These are phyloP conservation scores for Trametopsis cervina DNA, from an alignment of 768 basidiomycete genomes.

Conservation along the genomic window DNA sequence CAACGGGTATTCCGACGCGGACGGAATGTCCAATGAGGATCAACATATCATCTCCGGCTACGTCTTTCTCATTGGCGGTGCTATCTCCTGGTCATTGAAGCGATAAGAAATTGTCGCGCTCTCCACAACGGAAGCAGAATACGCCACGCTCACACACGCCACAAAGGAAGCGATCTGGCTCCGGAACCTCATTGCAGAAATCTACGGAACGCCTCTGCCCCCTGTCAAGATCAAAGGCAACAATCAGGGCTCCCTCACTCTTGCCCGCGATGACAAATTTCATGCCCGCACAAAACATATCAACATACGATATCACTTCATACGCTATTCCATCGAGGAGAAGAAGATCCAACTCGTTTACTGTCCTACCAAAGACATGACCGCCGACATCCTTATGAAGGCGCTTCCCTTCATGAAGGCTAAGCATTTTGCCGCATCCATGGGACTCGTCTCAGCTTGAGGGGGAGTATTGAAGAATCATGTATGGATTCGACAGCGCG, in stretches of 20 bases:
- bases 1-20: slow-evolving; percentile 23
- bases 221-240: slow-evolving; percentile 11
- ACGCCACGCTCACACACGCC: slow-evolving; percentile 28
- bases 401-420: slow-evolving; percentile 15
- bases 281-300: slow-evolving; percentile 32
- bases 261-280: slow-evolving; percentile 19
- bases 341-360: slow-evolving; percentile 17
- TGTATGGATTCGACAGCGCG: no score
- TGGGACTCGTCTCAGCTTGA: slow-evolving; percentile 7
- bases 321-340: slow-evolving; percentile 20
- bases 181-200: slow-evolving; percentile 4
- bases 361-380: slow-evolving; percentile 22
- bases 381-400: slow-evolving; percentile 29
- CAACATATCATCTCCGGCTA: slow-evolving; percentile 30
- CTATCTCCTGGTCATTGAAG: slow-evolving; percentile 30
- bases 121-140: slow-evolving; percentile 31
- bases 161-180: slow-evolving; percentile 21
- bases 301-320: slow-evolving; percentile 27
- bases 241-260: slow-evolving; percentile 18
- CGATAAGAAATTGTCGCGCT: slow-evolving; percentile 29
- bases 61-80: slow-evolving; percentile 24
- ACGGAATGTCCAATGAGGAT: slow-evolving; percentile 13
- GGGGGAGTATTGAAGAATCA: slow-evolving; percentile 11
- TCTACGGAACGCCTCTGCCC: slow-evolving; percentile 9
- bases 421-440: slow-evolving; percentile 4